Evolutionary conservation across 352 stramenopile species (phyloP).

Genomic region (Pythium guiyangense): DNA sequence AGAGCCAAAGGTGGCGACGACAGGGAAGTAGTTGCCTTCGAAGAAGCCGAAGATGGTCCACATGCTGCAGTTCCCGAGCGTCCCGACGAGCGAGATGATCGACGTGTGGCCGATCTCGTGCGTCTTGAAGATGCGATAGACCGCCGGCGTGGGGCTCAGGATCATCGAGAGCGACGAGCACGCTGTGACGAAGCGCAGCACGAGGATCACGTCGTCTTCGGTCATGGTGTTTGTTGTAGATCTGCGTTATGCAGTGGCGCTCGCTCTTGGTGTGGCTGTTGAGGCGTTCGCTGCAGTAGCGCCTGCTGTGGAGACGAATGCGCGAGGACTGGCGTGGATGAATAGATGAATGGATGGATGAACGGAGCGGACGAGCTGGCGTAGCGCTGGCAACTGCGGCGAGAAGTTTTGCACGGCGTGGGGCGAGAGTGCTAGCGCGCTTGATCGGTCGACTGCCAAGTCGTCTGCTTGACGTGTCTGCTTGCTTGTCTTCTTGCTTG

Average conservation of each 20-base stretch:
- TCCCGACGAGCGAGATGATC: constrained; percentile 36
- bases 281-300: not conserved
- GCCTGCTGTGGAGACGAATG: no score
- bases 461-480: not conserved
- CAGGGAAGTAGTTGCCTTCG: constrained; percentile 33
- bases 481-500: not conserved
- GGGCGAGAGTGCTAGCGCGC: not conserved
- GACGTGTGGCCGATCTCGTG: constrained; percentile 31
- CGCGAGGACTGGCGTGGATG: no score
- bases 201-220: constrained; percentile 6
- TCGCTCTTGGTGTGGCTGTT: not conserved
- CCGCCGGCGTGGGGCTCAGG: constrained; percentile 29
- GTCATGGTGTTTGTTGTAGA: not conserved
- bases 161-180: constrained; percentile 40
- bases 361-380: no score
- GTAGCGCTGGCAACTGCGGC: no score
- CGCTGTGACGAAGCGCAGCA: constrained; percentile 21
- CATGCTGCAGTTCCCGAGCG: constrained; percentile 38
- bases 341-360: no score
- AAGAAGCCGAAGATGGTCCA: constrained; percentile 42
- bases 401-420: not conserved
- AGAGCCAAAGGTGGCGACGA: constrained; percentile 34
- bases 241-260: not conserved
- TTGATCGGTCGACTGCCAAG: not conserved
- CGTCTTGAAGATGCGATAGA: constrained; percentile 41